Evolutionary conservation across 306 rosid species (phyloP).

Genomic region (Vigna unguiculata): DNA sequence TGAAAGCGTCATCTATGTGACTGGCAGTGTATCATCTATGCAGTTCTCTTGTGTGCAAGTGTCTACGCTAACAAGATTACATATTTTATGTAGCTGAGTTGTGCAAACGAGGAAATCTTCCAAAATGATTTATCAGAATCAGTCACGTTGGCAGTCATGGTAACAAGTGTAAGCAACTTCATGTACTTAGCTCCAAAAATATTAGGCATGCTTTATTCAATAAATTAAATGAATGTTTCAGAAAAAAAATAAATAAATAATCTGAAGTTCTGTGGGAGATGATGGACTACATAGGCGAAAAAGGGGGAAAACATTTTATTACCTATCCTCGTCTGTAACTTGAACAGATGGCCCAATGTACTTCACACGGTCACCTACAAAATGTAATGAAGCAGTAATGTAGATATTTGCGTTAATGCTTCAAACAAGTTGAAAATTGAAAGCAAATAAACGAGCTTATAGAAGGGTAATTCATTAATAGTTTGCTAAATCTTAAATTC

Average conservation of each 20-base stretch:
- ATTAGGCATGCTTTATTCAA: slow-evolving; percentile 24
- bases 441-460: slow-evolving; percentile 18
- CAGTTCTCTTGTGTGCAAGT: slow-evolving; percentile 7
- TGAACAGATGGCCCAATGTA: slow-evolving; percentile 74
- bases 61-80: slow-evolving; percentile 29
- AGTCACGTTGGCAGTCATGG: slow-evolving; percentile 27
- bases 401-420: slow-evolving; percentile 27
- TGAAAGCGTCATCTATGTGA: slow-evolving; percentile 1
- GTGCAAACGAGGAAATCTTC: slow-evolving; percentile 10
- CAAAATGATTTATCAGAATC: slow-evolving; percentile 1
- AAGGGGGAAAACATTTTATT: slow-evolving; percentile 32
- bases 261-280: not conserved
- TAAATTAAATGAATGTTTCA: slow-evolving; percentile 31
- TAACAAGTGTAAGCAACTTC: slow-evolving; percentile 23
- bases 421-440: slow-evolving; percentile 23
- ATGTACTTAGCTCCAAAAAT: not conserved
- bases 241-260: slow-evolving; percentile 5
- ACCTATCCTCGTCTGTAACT: slow-evolving; percentile 79
- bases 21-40: not conserved
- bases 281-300: slow-evolving; percentile 16
- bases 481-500: not conserved
- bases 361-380: slow-evolving; percentile 93
- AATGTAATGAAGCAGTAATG: slow-evolving; percentile 31
- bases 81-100: slow-evolving; percentile 21
- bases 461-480: slow-evolving; percentile 10